Evolutionary conservation across 768 basidiomycete genomes (phyloP), one percentile per base, ranked within the genome.

Genomic region (Mycena sanguinolenta): DNA sequence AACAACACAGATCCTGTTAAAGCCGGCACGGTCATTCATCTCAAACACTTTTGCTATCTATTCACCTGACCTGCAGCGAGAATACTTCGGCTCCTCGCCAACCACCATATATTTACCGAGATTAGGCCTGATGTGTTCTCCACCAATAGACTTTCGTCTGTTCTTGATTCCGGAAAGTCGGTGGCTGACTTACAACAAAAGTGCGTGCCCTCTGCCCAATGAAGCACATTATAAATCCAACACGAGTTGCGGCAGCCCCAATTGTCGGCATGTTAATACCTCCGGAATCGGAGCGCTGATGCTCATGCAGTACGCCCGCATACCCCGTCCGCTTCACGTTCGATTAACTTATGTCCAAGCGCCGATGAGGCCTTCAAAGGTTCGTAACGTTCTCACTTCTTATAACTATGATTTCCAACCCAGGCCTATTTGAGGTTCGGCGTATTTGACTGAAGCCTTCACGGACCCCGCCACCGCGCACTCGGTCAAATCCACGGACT

Each of bases 41-140:
- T 25, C 42, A 32, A 12, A 16, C 23, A 30, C 25, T 58, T 4
- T 10, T 38, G 19, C 5, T 25, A 23, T 25, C 23, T 17, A 38
- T 25, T 38, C 55, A 58, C 55, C 36, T 6, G 12, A 14, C 30
- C 21, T 9, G 19, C 34, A 79, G 76, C 72, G 8, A 79, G 83
- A 1, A 73, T 82, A 36, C 73, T 85, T 42, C 78, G 83, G 10
- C 68, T 76, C 10, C 77, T 84, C 7, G 77, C 82, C 1, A 78
- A 68, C 30, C 77, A 80, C 61, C 82, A 84, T 34, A 77, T 80
- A 39, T 85, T 81, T 63, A 75, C 75, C 12, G 84, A 85, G 74
- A 72, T 83, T 1, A 65, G 50, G 17, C 80, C 81, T 1, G 79
- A 83, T 69, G 79, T 82, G 0, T 84, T 81, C 62, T 69, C 79